Evolutionary conservation across 2,329 filamentous ascomycete genomes (phyloP), one percentile per base, ranked within the genome.

Genomic region (Nigrospora oryzae): DNA sequence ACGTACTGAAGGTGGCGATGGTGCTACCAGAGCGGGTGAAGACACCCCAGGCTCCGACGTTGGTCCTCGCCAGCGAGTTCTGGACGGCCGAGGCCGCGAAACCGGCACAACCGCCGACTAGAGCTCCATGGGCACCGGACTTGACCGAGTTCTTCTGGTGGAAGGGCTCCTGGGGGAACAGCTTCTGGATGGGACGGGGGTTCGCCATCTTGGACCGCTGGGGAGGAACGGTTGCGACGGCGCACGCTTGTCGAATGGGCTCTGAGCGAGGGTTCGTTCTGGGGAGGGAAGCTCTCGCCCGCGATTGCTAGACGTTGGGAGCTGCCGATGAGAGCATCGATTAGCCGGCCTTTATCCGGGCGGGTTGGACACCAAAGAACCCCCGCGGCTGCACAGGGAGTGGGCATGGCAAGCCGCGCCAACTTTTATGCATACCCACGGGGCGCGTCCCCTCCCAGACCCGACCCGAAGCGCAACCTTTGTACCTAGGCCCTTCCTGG

Each of bases 51-150:
- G 83, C 77, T 56, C 89, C 88, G 53, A 93, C 73, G 65, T 95
- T 95, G 63, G 80, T 76, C 71, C 82, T 89, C 45, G 83, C 76
- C 56, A 96, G 77, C 47, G 89, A 88, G 72, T 95, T 97, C 71
- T 90, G 86, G 53, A 95, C 75, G 45, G 86, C 83, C 42, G 88
- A 84, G 49, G 85, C 63, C 65, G 89, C 75, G 61, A 86, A 69
- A 56, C 89, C 89, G 48, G 77, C 77, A 48, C 71, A 69, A 58
- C 81, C 81, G 49, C 83, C 82, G 56, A 88, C 67, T 51, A 82
- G 58, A 36, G 76, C 78, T 49, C 81, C 79, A 62, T 79, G 81
- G 61, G 83, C 68, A 42, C 83, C 77, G 51, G 76, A 74, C 53
- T 76, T 74, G 56, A 95, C 67, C 54, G 88, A 82, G 75, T 95